Evolutionary conservation across 306 rosid genomes (phyloP).

Genomic region (Sicyos baderoa): DNA sequence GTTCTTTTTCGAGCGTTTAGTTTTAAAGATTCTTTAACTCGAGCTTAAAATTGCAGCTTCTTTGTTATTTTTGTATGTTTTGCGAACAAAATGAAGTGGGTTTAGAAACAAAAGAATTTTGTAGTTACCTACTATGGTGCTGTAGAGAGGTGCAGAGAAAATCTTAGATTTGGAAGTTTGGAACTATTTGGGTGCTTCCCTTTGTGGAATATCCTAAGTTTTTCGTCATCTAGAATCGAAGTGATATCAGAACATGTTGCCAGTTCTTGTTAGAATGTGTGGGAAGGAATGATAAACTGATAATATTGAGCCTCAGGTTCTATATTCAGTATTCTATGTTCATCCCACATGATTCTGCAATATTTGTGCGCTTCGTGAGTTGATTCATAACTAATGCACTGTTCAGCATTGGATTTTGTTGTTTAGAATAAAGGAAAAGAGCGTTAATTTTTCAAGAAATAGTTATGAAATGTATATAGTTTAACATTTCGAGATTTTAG

Average conservation of each 20-base stretch:
- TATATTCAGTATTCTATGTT: neutral
- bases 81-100: neutral
- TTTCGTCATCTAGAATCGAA: neutral
- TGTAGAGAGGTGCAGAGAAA: neutral
- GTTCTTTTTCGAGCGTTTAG: neutral
- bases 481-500: neutral
- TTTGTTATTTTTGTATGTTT: neutral
- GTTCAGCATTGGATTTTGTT: neutral
- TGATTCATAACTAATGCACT: neutral
- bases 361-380: neutral
- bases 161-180: neutral
- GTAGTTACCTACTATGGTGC: neutral
- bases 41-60: neutral
- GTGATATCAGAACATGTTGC: neutral
- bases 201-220: neutral
- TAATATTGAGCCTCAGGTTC: neutral
- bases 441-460: neutral
- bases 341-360: neutral
- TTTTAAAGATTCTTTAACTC: neutral
- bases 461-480: neutral
- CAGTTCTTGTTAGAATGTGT: neutral
- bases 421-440: neutral
- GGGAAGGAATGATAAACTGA: too few species aligned
- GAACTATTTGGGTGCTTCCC: constrained; percentile 6
- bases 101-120: neutral